Percentiles rank a stretch among this genome's conserved stretches.
phyloP scores from a whole-genome alignment of 192 early-diverging fungal species.

The Pecoramyces ruminantium region DNA sequence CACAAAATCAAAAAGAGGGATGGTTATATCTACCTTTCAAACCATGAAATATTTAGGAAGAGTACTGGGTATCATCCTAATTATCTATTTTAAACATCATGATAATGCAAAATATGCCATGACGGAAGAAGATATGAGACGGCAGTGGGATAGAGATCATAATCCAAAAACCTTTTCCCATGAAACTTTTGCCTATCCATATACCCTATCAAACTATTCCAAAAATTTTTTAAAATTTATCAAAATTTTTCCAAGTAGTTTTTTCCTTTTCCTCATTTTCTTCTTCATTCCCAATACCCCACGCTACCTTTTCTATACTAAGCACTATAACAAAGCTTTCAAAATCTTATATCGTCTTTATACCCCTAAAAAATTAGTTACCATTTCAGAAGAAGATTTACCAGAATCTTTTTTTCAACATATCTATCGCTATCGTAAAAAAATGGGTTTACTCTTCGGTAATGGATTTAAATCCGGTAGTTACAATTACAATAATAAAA shows the following conservation, averaged over 20 bases:
- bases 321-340: not conserved
- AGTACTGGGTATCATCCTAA: not conserved
- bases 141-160: not conserved
- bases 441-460: not conserved
- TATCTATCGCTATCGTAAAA: not conserved
- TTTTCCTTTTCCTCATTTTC: not conserved
- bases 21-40: not conserved
- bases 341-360: not conserved
- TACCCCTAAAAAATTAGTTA: not conserved
- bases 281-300: not conserved
- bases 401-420: not conserved
- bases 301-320: not conserved
- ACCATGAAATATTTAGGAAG: not conserved
- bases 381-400: not conserved
- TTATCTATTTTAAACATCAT: not conserved
- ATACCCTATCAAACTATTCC: not conserved
- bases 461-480: not conserved
- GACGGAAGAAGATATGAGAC: not conserved
- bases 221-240: not conserved
- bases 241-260: not conserved
- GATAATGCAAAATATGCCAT: not conserved
- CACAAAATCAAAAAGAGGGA: not conserved
- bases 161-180: not conserved
- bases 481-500: not conserved
- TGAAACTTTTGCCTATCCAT: not conserved